Percentiles rank a stretch among this genome's conserved stretches.
These are phyloP conservation scores for Fusarium sulawesiense DNA, from an alignment of 2,329 filamentous ascomycete species.

Conservation along the genomic window DNA sequence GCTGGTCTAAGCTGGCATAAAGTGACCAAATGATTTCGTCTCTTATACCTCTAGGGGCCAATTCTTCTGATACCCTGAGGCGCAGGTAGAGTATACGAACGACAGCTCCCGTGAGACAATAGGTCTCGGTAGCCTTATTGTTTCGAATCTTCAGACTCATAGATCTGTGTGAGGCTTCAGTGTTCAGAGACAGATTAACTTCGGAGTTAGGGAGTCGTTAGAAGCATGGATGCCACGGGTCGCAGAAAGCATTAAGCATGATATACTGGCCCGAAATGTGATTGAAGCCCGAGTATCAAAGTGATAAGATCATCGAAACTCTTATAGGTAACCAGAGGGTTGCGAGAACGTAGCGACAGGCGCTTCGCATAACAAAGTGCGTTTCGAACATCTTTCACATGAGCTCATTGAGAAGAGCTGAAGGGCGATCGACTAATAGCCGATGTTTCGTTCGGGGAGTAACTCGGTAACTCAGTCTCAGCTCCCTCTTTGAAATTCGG, in stretches of 20 bases:
- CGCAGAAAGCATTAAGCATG: neutral
- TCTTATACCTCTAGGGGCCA: too few relatives aligned
- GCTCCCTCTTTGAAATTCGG: neutral
- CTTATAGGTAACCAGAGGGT: neutral
- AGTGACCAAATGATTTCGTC: too few relatives aligned
- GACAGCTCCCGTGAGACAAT: too few relatives aligned
- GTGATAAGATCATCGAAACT: neutral
- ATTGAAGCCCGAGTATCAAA: neutral
- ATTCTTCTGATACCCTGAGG: too few relatives aligned
- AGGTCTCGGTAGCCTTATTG: neutral
- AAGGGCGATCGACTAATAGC: slow-evolving; percentile 9
- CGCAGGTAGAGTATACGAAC: neutral
- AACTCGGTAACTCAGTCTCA: slow-evolving; percentile 15
- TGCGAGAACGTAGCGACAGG: neutral
- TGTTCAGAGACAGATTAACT: neutral
- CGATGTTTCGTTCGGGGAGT: slow-evolving; percentile 37
- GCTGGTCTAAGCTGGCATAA: too few relatives aligned
- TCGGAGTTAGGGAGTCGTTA: too few relatives aligned
- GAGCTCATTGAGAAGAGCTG: neutral
- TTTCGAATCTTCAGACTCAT: neutral
- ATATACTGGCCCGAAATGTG: neutral
- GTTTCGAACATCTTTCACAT: slow-evolving; percentile 12
- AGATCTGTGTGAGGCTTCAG: neutral
- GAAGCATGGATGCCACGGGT: neutral
- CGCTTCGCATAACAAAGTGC: slow-evolving; percentile 12